Base-by-base conservation (phyloP, 2,329 filamentous ascomycete genomes). In the Gremmenia infestans region DNA sequence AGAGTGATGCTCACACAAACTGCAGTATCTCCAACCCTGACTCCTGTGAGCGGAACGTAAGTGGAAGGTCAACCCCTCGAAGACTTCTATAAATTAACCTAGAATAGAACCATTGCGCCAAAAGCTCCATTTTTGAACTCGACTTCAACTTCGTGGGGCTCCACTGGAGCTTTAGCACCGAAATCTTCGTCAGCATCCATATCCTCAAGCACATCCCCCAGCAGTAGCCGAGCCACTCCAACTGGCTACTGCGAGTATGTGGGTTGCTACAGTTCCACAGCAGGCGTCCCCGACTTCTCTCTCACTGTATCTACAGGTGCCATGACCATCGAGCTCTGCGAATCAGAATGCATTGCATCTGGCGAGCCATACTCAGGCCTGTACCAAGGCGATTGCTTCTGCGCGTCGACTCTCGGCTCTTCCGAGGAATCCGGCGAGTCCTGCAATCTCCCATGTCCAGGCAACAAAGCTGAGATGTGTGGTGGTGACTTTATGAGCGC, bases 261-360 rank as follows among this genome's bases (percentile, higher is more conserved):
- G 28, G 28, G 28, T 32, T 32, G 9, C 23, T 22, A n/a, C 19
- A 37, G 28, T 17, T 19, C 15, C 35, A 8, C 36, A 36, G 32
- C 48, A 28, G 11, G 14, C 35, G n/a, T 2, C n/a, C 28, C 48
- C 35, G 19, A 17, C 9, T 22, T 36, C 40, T 56, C 50, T 14
- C 53, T 19, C 35, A 43, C n/a, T 54, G 53, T 45, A 50, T 56
- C 14, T 45, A 25, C 35, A 56, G 50, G 14, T 42, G 37, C 5
- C 32, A 50, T 56, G 50, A 59, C 37, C 23, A 47, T 56, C 12
- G 50, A 49, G 12, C 17, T 56, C 35, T 59, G 56, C 53, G 53
- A 46, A 22, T 42, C 40, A 45, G 53, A 59, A 52, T 59, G 56
- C 36, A 35, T 23, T 32, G 49, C 45, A n/a, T 55, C 56, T 35